Evolutionary conservation across 1,284 basidiomycete genomes (phyloP).

Genomic region (Trichosporon faecale): DNA sequence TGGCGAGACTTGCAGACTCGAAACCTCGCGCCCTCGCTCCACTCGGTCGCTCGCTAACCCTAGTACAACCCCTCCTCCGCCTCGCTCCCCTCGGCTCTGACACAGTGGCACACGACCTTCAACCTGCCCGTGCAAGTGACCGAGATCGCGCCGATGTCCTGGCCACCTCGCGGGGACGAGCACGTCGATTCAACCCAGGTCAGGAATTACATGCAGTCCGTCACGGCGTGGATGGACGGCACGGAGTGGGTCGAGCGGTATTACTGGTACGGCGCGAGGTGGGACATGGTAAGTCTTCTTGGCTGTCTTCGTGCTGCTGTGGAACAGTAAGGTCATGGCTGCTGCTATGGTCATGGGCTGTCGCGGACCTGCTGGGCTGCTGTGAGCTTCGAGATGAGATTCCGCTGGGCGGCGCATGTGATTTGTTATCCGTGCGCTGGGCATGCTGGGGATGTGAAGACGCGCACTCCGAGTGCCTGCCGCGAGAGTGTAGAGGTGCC

Average conservation of each 20-base stretch:
- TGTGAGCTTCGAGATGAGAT: no score
- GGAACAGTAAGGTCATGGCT: no score
- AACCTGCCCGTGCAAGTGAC: slow-evolving; percentile 61
- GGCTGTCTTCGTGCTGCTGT: no score
- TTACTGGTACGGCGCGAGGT: slow-evolving; percentile 57
- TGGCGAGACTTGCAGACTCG: neutral
- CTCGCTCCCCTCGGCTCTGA: slow-evolving; percentile 59
- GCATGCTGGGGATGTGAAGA: neutral
- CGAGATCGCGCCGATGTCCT: slow-evolving; percentile 35
- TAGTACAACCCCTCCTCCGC: slow-evolving; percentile 61
- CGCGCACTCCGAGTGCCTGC: neutral
- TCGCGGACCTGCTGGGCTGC: no score
- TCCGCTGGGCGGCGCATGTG: no score
- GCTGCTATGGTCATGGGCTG: no score
- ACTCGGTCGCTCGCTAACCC: slow-evolving; percentile 37
- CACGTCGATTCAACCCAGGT: slow-evolving; percentile 38
- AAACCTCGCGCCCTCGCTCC: neutral
- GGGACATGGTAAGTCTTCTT: slow-evolving; percentile 33
- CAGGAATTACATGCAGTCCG: slow-evolving; percentile 56
- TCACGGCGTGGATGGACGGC: slow-evolving; percentile 54
- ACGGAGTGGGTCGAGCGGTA: slow-evolving; percentile 56
- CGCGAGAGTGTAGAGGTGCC: neutral
- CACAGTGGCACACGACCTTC: slow-evolving; percentile 59
- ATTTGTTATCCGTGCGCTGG: no score
- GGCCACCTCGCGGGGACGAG: neutral